Conservation (phyloP, 768 basidiomycete genomes). For the Calocybe cyanea region DNA sequence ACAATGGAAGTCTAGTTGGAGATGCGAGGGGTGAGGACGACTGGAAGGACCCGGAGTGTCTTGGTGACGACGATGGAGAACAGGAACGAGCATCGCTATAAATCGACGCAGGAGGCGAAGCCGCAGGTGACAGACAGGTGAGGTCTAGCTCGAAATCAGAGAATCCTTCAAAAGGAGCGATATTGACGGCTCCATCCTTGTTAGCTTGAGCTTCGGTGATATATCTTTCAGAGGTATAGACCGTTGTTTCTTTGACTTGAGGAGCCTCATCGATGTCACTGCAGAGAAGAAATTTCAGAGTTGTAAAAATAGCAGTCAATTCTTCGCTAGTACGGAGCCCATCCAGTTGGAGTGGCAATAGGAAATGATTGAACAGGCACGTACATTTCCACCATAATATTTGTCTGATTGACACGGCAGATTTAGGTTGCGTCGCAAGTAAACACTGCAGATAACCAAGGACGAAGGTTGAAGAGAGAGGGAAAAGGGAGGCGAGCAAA, state of each 20-base stretch:
- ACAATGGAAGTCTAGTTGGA: conserved; percentile 25
- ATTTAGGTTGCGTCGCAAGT: too few relatives aligned
- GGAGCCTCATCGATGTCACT: conserved; percentile 6
- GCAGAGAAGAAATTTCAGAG: too few relatives aligned
- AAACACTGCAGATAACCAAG: too few relatives aligned
- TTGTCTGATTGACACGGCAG: too few relatives aligned
- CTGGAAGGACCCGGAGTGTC: conserved; percentile 33
- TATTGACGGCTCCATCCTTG: conserved; percentile 21
- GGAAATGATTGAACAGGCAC: too few relatives aligned
- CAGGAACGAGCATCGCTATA: conserved; percentile 28
- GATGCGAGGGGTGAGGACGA: conserved; percentile 27
- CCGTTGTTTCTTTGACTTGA: conserved; percentile 18
- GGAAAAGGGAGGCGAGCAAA: too few relatives aligned
- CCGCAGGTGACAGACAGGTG: conserved; percentile 36
- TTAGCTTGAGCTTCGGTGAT: conserved; percentile 21
- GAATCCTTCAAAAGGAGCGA: conserved; percentile 35
- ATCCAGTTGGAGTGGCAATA: too few relatives aligned
- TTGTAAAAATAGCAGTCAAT: too few relatives aligned
- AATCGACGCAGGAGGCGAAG: conserved; percentile 36
- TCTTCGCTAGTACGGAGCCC: too few relatives aligned
- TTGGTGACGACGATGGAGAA: conserved; percentile 27
- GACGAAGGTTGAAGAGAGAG: too few relatives aligned
- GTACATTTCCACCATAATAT: too few relatives aligned
- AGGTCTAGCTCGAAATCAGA: conserved; percentile 45
- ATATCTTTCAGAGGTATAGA: conserved; percentile 17